Evolutionary conservation across 805 yeast species (phyloP), one percentile per base, ranked within the genome.

Genomic region (Candida boidinii): DNA sequence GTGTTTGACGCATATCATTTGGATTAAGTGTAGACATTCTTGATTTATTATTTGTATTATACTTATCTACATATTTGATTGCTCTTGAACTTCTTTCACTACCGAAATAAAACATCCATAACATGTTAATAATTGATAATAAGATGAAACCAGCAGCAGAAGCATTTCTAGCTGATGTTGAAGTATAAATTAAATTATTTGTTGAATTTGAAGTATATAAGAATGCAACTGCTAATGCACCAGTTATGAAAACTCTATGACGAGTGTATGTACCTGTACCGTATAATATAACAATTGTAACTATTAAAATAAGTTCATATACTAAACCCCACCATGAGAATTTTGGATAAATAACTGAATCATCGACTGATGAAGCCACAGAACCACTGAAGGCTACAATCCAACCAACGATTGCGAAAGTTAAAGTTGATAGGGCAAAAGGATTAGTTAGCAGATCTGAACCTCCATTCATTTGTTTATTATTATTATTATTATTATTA

Each of bases 281-380:
- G 57, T 71, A 85, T 41, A 75, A 62, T 35, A 65, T 45, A 26
- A 68, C 66, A 38, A 72, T 66, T 15, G 65, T 53, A 5, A 74
- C 44, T 15, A 82, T 66, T 26, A 85, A 44, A 20, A 84, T 40
- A 15, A 87, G 62, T 57, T 90, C 78, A 51, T 75, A 92, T 2
- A 82, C 88, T 5, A 92, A 56, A 2, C 94, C 95, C 98, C 98
- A 92, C 98, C 98, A 90, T 4, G 92, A 74, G 57, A 90, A 82
- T 42, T 75, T 73, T 1, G 96, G 96, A 51, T 80, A 85, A 5
- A 56, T 43, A 12, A 58, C 20, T 7, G 44, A 28, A 15, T 41
- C 54, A 17, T 17, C 10, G 5, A 14, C 8, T 17, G 45, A 36
- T 6, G 75, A 53, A 1, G 82, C 76, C 14, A 83, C 76, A 12